Base-by-base conservation (phyloP, 306 rosid species). In the Styphnolobium japonicum region DNA sequence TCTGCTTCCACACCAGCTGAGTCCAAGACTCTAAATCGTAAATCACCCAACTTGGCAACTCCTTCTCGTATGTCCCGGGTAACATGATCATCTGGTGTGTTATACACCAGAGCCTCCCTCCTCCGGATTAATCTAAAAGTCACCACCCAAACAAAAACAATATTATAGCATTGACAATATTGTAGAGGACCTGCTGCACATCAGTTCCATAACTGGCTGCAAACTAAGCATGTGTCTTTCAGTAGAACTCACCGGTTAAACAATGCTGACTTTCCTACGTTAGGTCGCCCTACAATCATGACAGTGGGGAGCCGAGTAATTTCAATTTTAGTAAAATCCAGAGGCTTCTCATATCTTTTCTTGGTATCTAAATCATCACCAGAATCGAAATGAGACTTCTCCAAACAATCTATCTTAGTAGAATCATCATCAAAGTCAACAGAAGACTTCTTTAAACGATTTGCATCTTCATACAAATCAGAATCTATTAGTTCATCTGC, bases 51-150 rank as follows among this genome's bases (percentile, higher is more conserved):
- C 79, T 92, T 95, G 25, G 98, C 98, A 71, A 95, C 66, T 43
- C 98, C 98, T 84, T 92, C 98, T 45, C 98, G 87, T 10, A 95
- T 78, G 78, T 95, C 98, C 36, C 98, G 90, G 58, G 98, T 95
- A 51, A 95, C 98, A 74, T 95, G 98, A 84, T 95, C 97, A 31
- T 90, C 82, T 0, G 98, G 98, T 3, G 98, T 95, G 81, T 95
- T 95, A 84, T 88, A 91, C 2, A 95, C 98, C 22, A 95, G 94
- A 27, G 98, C 98, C 84, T 95, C 98, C 78, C 97, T 89, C 86
- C 98, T 84, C 62, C 88, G 86, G 75, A 95, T 92, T 21, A 95
- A 85, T n/a, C 97, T 91, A 74, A 55, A 68, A 31, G 37, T 51
- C 16, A n/a, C 5, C 73, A 52, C 23, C 58, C n/a, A 9, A 22